Evolutionary conservation across 352 stramenopile genomes (phyloP).

Genomic region (Phytophthora crassamura): DNA sequence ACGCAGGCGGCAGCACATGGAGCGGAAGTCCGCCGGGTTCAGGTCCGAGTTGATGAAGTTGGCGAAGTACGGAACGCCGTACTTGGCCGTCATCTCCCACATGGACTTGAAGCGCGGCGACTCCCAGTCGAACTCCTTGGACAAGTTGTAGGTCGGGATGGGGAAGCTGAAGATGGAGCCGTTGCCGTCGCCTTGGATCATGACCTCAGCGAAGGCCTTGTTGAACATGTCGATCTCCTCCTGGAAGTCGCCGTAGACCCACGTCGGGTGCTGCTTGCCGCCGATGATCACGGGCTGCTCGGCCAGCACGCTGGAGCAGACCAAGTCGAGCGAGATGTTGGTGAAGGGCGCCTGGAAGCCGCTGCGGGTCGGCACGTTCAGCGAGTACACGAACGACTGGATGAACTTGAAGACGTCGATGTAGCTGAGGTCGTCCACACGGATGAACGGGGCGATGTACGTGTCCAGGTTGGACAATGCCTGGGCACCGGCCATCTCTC

Average conservation of each 20-base stretch:
- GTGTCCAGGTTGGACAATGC: conserved; percentile 40
- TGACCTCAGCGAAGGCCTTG: conserved; percentile 40
- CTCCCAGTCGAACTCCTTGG: conserved; percentile 41
- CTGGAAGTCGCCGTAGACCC: conserved; percentile 40
- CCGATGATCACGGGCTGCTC: conserved; percentile 39
- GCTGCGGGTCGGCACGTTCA: conserved; percentile 37
- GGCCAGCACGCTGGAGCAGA: conserved; percentile 29
- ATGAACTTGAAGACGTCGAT: conserved; percentile 42
- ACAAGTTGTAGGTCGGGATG: conserved; percentile 42
- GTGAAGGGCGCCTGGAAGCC: conserved; percentile 42
- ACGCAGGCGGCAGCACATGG: conserved; percentile 39
- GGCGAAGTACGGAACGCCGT: conserved; percentile 39
- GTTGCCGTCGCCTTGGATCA: conserved; percentile 40
- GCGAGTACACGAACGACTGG: conserved; percentile 42
- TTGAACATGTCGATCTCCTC: conserved; percentile 45
- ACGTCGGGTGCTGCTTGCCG: conserved; percentile 31
- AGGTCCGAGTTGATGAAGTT: conserved; percentile 44
- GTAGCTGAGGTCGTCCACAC: conserved; percentile 37
- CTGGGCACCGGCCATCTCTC: conserved; percentile 38
- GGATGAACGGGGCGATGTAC: conserved; percentile 41
- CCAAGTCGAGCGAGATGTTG: conserved; percentile 39
- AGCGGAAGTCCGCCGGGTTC: conserved; percentile 36
- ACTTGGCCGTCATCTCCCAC: conserved; percentile 44
- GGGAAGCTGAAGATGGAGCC: conserved; percentile 45
- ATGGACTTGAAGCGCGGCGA: conserved; percentile 33